These are phyloP conservation scores for Phanerochaete carnosa DNA, from an alignment of 768 basidiomycete genomes.

Conservation along the genomic window DNA sequence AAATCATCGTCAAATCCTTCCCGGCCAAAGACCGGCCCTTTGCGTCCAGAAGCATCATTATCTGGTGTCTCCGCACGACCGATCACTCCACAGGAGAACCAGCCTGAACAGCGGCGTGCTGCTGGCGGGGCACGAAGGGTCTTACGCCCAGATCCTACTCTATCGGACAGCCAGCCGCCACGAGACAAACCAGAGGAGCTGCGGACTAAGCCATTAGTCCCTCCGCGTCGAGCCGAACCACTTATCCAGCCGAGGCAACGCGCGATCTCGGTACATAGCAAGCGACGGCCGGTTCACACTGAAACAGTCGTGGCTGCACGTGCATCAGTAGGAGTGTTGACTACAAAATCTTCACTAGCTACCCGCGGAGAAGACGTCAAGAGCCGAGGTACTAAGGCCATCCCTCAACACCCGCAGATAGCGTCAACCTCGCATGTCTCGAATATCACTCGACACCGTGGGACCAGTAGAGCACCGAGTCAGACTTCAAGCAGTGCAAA, in stretches of 20 bases:
- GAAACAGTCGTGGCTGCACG: too few relatives aligned
- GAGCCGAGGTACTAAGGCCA: too few relatives aligned
- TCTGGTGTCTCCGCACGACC: neutral
- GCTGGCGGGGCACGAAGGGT: constrained; percentile 22
- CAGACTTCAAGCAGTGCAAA: too few relatives aligned
- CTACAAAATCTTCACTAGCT: neutral
- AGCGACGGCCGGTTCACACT: neutral
- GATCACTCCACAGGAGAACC: neutral
- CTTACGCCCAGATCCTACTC: constrained; percentile 7
- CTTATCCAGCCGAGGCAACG: neutral
- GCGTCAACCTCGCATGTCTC: too few relatives aligned
- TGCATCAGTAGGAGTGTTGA: too few relatives aligned
- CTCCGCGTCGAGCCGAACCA: neutral
- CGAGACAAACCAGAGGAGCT: neutral
- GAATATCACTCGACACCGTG: too few relatives aligned
- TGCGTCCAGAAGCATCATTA: neutral
- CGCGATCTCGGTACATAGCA: neutral
- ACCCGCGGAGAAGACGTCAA: too few relatives aligned
- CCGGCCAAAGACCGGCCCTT: neutral
- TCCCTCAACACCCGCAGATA: too few relatives aligned
- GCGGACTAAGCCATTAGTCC: neutral
- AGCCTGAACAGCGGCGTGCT: constrained; percentile 14
- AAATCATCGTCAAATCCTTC: neutral
- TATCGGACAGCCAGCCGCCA: neutral
- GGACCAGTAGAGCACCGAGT: too few relatives aligned